Evolutionary conservation across 495 filamentous ascomycete genomes (phyloP).

Genomic region (Daldinia loculata): DNA sequence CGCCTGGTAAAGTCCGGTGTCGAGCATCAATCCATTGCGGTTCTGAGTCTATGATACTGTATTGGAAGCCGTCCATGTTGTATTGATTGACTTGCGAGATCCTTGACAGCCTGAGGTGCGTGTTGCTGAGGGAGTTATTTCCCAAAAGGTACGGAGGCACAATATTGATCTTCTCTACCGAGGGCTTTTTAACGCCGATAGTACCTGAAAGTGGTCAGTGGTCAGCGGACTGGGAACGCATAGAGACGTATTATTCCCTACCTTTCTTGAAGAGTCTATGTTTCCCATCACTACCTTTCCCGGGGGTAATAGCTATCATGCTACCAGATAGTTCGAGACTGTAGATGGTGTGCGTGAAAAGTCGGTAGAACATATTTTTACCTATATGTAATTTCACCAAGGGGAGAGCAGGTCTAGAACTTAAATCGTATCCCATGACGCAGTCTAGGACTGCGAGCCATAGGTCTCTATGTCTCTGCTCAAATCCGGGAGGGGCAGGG

Average conservation of each 20-base stretch:
- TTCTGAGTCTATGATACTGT: background rate
- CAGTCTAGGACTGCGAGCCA: background rate
- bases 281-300: no score
- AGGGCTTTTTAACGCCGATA: no score
- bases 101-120: background rate
- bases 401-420: background rate
- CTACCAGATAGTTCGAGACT: background rate
- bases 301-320: background rate
- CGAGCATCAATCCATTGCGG: background rate
- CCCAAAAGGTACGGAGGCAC: background rate
- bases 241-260: no score
- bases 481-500: background rate
- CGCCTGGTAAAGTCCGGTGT: background rate
- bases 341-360: background rate
- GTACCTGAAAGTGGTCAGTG: no score
- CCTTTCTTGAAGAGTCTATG: no score
- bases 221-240: no score
- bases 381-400: background rate
- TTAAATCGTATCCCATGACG: conserved; percentile 7
- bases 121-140: background rate
- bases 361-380: background rate
- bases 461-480: background rate
- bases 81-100: background rate
- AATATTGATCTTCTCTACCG: no score
- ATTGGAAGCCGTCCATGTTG: background rate